Base-by-base conservation (phyloP, 176 grass and related monocot genomes). In the Eremochloa ophiuroides region DNA sequence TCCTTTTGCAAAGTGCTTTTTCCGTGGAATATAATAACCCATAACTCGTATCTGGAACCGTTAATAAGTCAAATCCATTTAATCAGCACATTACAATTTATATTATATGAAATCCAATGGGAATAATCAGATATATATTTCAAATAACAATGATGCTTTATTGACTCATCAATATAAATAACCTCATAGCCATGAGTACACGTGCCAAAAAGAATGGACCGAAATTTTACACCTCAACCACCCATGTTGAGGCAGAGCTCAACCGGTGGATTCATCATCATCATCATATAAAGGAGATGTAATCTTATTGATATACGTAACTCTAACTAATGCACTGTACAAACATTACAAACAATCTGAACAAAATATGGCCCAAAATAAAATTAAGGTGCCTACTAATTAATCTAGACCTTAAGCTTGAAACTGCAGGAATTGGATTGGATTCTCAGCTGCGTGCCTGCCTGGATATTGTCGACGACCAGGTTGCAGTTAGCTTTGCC, bases 401-500 rank as follows among this genome's bases (percentile, higher is more conserved):
- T 16, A 39, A n/a, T 3, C 27, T 77, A 98, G n/a, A 93, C 7
- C 87, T 93, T 98, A 53, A 99, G 65, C 84, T 91, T 99, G 35
- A 99, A 86, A 28, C 56, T 93, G 90, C 96, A 99, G 53, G 17
- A 82, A 66, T 90, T 95, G 28, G 96, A 99, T 0, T 69, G 79
- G 69, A 99, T 89, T 6, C 91, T 92, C 13, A 99, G 75, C 47
- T 58, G 56, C 8, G 20, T 41, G 39, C 26, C 40, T 5, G 78
- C 66, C 64, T 78, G 86, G 62, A 94, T 74, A 44, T 50, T 95
- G 37, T 93, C 90, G 34, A 90, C 87, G 22, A 89, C 79, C 18
- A 99, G 79, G 33, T 63, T 42, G 66, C 96, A 99, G 11, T 62
- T 14, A 0, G 90, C 79, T 82, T 91, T 91, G 43, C 86, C 91